A percentile compares a stretch with the other conserved stretches of the same genome.
phyloP scores from a whole-genome alignment of 257 asterid species.

The Penstemon davidsonii region DNA sequence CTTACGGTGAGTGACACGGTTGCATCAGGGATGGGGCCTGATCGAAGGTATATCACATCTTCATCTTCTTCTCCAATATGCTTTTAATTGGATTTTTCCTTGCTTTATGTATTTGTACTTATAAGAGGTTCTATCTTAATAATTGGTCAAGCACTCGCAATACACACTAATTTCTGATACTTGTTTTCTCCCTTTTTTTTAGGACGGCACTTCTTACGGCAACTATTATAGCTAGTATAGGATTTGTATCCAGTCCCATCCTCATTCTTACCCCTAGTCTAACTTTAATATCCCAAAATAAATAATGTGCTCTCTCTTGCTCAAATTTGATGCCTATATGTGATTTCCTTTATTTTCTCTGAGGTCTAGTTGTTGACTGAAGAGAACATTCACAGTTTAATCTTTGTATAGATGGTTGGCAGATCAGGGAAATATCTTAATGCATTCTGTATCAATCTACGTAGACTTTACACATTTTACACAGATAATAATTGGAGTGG shows the following conservation, averaged over 20 bases:
- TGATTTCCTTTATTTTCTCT: conserved; percentile 8
- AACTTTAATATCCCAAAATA: conserved; percentile 1
- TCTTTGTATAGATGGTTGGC: not conserved
- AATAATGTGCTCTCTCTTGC: not conserved
- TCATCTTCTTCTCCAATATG: conserved; percentile 2
- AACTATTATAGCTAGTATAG: not conserved
- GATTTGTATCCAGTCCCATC: not conserved
- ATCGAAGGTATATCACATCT: conserved; percentile 63
- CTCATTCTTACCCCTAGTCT: not conserved
- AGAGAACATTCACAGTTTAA: not conserved
- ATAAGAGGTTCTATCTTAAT: conserved; percentile 1
- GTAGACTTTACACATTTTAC: not conserved
- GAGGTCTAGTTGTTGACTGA: not conserved
- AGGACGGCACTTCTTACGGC: not conserved
- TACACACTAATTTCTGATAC: not conserved
- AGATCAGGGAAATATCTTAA: not conserved
- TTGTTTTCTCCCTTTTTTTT: not conserved
- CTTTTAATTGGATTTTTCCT: conserved; percentile 12
- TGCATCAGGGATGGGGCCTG: conserved; percentile 77
- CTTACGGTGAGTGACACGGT: conserved; percentile 93
- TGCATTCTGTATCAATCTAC: not conserved
- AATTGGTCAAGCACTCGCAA: not conserved
- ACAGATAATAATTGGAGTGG: not conserved
- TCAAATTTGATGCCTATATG: not conserved
- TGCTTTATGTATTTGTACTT: conserved; percentile 13